Evolutionary conservation across 257 asterid species (phyloP).

Genomic region (Lycium barbarum): DNA sequence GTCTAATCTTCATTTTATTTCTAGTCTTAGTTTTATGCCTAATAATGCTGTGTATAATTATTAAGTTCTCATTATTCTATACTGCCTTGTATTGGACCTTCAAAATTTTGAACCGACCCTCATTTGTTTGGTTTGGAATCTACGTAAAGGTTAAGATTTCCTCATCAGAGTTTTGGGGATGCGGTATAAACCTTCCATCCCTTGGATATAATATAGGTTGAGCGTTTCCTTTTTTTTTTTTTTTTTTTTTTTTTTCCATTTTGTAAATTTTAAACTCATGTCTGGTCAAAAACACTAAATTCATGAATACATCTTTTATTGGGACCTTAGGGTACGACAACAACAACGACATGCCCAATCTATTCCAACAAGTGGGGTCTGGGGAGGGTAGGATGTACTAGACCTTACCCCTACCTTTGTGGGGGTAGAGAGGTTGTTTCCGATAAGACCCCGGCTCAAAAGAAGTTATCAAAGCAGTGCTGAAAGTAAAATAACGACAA

Average conservation of each 20-base stretch:
- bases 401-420: too few species aligned
- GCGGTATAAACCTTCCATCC: neutral
- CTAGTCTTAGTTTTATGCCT: neutral
- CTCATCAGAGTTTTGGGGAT: neutral
- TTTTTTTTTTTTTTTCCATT: neutral
- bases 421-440: too few species aligned
- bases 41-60: neutral
- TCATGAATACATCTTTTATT: neutral
- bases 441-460: too few species aligned
- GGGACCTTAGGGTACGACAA: neutral
- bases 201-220: neutral
- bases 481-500: too few species aligned
- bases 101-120: neutral
- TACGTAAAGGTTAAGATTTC: neutral
- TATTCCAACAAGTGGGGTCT: too few species aligned
- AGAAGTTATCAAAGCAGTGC: too few species aligned
- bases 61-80: neutral
- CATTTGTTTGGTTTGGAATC: neutral
- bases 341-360: too few species aligned
- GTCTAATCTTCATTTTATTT: slow-evolving; percentile 21
- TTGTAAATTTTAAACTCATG: neutral
- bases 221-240: neutral
- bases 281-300: neutral
- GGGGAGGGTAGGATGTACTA: too few species aligned
- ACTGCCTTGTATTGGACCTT: slow-evolving; percentile 5